phyloP scores from a whole-genome alignment of 495 filamentous ascomycete species.

The Penicillium atrosanguineum region DNA sequence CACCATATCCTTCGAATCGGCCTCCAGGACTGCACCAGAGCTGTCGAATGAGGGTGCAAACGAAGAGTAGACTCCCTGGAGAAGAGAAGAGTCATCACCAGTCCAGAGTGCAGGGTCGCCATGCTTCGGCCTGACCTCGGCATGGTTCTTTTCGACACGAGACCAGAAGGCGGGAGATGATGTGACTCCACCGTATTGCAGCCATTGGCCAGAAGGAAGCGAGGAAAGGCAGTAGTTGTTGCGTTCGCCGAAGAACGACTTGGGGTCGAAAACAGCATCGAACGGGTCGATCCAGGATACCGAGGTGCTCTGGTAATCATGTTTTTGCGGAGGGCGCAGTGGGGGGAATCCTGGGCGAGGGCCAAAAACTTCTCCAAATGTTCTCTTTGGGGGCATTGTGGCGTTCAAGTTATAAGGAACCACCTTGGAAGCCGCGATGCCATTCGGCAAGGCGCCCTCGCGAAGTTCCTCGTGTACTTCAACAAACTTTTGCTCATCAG shows the following conservation, averaged over 20 bases:
- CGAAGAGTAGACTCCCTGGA: slow-evolving; percentile 80
- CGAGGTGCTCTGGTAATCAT: slow-evolving; percentile 25
- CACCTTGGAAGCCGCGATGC: slow-evolving; percentile 68
- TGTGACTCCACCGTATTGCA: slow-evolving; percentile 44
- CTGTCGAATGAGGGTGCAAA: slow-evolving; percentile 86
- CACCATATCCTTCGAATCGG: slow-evolving; percentile 66
- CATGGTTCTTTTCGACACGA: slow-evolving; percentile 37
- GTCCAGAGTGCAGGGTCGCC: slow-evolving; percentile 35
- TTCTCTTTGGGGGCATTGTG: slow-evolving; percentile 49
- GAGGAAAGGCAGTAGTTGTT: slow-evolving; percentile 41
- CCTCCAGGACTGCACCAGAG: slow-evolving; percentile 67
- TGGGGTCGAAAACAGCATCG: slow-evolving; percentile 38
- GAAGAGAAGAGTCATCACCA: slow-evolving; percentile 53
- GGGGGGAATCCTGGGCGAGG: slow-evolving; percentile 64
- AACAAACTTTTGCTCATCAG: slow-evolving; percentile 42
- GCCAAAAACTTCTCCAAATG: slow-evolving; percentile 78
- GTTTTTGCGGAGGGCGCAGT: slow-evolving; percentile 61
- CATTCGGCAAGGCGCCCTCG: slow-evolving; percentile 67
- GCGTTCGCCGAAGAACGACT: slow-evolving; percentile 35
- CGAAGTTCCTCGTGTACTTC: slow-evolving; percentile 49
- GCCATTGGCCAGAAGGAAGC: slow-evolving; percentile 41
- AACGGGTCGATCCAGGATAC: slow-evolving; percentile 43
- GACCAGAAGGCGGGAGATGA: slow-evolving; percentile 43
- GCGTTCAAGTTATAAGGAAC: slow-evolving; percentile 51
- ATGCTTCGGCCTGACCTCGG: slow-evolving; percentile 11